A percentile compares a stretch with the other conserved stretches of the same genome.
Conservation (phyloP, 257 asterid genomes). For the Scutellaria galericulata region DNA sequence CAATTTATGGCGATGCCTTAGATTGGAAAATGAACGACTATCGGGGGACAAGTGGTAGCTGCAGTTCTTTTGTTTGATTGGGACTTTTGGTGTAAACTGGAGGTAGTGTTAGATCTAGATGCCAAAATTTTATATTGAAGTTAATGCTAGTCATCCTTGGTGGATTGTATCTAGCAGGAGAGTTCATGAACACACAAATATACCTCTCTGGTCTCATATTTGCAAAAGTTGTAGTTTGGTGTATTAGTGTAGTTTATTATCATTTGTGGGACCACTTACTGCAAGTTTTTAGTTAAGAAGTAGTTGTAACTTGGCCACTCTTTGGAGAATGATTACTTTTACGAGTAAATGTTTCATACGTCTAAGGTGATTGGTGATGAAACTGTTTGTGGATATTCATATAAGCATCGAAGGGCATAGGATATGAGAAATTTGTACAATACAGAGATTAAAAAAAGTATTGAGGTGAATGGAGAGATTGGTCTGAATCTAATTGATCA, state of each 20-base stretch:
- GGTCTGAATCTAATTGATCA: too few species aligned
- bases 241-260: background rate
- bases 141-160: background rate
- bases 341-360: background rate
- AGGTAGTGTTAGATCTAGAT: constrained; percentile 22
- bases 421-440: background rate
- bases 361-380: constrained; percentile 12
- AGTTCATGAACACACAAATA: constrained; percentile 18
- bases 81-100: constrained; percentile 14
- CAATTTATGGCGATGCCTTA: constrained; percentile 4
- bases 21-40: constrained; percentile 9
- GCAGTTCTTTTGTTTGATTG: constrained; percentile 14
- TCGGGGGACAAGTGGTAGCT: constrained; percentile 11
- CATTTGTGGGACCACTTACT: constrained; percentile 10
- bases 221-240: background rate
- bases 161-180: background rate
- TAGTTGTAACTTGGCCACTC: background rate
- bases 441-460: constrained; percentile 6
- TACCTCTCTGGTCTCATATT: background rate
- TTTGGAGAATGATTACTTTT: constrained; percentile 6
- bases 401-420: constrained; percentile 1
- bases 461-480: background rate
- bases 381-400: constrained; percentile 7
- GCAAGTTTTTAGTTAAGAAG: background rate
- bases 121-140: background rate